A percentile compares a stretch with the other conserved stretches of the same genome.
phyloP scores from a whole-genome alignment of 352 stramenopile species.

The Peronospora tabacina region DNA sequence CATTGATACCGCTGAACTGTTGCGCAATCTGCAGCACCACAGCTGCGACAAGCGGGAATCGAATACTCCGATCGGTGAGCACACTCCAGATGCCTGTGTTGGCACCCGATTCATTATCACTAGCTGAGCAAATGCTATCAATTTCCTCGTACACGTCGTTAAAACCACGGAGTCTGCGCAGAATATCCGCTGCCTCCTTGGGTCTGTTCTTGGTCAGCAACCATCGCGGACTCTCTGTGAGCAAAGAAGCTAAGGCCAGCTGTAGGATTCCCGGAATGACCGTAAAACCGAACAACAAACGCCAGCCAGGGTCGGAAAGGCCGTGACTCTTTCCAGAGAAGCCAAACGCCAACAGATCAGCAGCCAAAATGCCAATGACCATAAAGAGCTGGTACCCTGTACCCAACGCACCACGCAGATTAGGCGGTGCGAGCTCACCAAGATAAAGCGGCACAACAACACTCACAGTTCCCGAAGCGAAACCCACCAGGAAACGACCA shows the following conservation, averaged over 20 bases:
- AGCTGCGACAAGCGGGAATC: conserved; percentile 52
- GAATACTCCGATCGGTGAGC: conserved; percentile 49
- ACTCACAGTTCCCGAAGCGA: conserved; percentile 57
- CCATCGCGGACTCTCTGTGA: conserved; percentile 66
- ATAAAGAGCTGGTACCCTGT: conserved; percentile 73
- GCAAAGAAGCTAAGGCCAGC: conserved; percentile 46
- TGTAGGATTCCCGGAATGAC: conserved; percentile 57
- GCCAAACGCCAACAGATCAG: conserved; percentile 47
- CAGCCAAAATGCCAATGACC: conserved; percentile 54
- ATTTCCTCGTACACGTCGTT: conserved; percentile 78
- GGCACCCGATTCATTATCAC: conserved; percentile 63
- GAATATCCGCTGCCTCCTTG: conserved; percentile 64
- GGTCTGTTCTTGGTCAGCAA: conserved; percentile 62
- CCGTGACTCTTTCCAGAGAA: conserved; percentile 53
- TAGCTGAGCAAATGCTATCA: conserved; percentile 72
- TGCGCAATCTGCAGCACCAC: conserved; percentile 59
- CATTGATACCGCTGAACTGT: conserved; percentile 70
- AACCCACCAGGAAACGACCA: conserved; percentile 61
- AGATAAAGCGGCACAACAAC: conserved; percentile 69
- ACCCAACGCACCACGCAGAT: conserved; percentile 59
- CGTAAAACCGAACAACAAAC: conserved; percentile 62
- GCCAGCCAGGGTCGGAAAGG: conserved; percentile 50
- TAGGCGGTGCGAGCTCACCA: conserved; percentile 58
- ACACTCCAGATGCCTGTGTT: conserved; percentile 60
- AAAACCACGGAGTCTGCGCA: conserved; percentile 53